Base-by-base conservation (phyloP, 257 asterid genomes). In the Cordia subcordata region DNA sequence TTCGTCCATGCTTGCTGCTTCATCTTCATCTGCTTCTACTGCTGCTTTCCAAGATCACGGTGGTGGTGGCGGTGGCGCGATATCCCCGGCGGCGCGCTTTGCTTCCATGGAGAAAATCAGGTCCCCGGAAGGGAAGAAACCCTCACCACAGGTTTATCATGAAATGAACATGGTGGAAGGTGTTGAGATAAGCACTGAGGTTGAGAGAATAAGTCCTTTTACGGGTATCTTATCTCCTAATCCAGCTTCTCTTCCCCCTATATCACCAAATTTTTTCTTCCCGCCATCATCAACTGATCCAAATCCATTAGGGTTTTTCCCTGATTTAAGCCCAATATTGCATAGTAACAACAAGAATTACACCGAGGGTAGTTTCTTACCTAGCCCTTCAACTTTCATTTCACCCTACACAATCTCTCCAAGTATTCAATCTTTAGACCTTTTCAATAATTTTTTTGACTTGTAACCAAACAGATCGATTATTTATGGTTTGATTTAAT, bases 21-120 rank as follows among this genome's bases (percentile, higher is more conserved):
- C 73, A 8, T 55, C 67, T 6, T n/a, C 44, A 4, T 35, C 73
- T 0, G 10, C 77, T 5, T 59, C 35, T 3, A 27, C 35, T n/a
- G n/a, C n/a, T n/a, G 44, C 79, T 0, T 49, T 65, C 13, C 42
- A 77, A 4, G 73, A 49, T 23, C 74, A 72, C 21, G 77, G 66
- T 9, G 79, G 61, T 19, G 59, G 27, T 14, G 55, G 35, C n/a
- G 12, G 65, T 23, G 90, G 84, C 9, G 85, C 83, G 0, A 39
- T 85, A 11, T 91, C 98, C 0, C 96, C 99, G 6, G 99, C 99
- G 0, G 96, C 94, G 8, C 79, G 96, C 5, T 82, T 81, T 42
- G 96, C 99, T 0, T 72, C 96, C 32, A 78, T 84, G 33, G 96
- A 88, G 72, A 78, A 69, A 11, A 69, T 84, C 0, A 76, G 42